A percentile compares a stretch with the other conserved stretches of the same genome.
These are phyloP conservation scores for Zalaria sp. DNA, from an alignment of 2,329 filamentous ascomycete species.

Conservation along the genomic window DNA sequence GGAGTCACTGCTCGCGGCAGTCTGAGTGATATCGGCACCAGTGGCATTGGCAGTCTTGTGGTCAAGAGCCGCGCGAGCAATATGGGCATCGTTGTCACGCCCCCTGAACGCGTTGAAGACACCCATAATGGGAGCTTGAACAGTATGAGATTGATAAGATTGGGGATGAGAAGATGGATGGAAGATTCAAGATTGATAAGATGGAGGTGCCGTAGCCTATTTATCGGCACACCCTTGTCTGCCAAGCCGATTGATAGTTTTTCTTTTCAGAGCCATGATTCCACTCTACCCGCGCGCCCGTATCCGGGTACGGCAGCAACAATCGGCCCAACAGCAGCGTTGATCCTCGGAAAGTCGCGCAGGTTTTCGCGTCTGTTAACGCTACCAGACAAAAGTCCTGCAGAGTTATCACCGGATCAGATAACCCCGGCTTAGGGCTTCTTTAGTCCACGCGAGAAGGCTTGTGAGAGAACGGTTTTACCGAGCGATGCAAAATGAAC, in stretches of 20 bases:
- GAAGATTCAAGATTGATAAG: background rate
- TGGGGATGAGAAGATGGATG: background rate
- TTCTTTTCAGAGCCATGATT: background rate
- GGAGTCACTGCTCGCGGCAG: conserved; percentile 9
- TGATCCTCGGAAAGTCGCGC: background rate
- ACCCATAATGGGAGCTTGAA: conserved; percentile 1
- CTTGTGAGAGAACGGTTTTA: too few species aligned
- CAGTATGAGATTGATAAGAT: background rate
- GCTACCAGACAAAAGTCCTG: background rate
- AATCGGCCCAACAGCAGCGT: background rate
- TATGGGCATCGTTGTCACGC: conserved; percentile 1
- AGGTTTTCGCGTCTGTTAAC: background rate
- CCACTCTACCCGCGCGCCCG: background rate
- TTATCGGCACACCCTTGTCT: background rate
- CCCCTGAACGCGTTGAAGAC: background rate
- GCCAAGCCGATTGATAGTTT: background rate
- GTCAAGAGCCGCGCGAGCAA: conserved; percentile 2
- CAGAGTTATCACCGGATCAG: background rate
- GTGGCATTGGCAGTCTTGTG: conserved; percentile 3
- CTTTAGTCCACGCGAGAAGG: too few species aligned
- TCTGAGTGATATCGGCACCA: conserved; percentile 1
- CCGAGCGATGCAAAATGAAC: too few species aligned
- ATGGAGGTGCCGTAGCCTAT: background rate
- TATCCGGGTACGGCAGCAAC: background rate
- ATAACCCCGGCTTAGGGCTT: background rate